Conservation (phyloP, 768 basidiomycete species). For the Dentipellis fragilis region DNA sequence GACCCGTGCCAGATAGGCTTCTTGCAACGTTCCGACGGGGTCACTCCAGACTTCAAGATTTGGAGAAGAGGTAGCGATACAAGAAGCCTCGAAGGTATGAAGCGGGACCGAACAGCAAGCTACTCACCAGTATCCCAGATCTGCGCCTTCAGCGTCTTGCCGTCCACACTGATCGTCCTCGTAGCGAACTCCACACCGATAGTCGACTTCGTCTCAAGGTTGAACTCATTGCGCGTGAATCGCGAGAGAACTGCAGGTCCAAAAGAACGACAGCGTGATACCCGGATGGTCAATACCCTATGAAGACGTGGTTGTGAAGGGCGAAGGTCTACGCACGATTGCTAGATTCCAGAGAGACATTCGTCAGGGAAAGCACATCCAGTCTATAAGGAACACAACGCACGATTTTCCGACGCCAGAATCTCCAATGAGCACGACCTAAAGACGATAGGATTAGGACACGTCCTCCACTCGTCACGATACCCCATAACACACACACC, state of each 20-base stretch:
- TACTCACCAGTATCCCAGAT: conserved; percentile 95
- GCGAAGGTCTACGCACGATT: conserved; percentile 45
- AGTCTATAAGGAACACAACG: conserved; percentile 27
- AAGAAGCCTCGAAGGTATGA: too few relatives aligned
- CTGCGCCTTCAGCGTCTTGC: conserved; percentile 95
- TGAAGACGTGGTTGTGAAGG: background rate
- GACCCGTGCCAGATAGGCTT: too few relatives aligned
- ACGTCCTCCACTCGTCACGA: background rate
- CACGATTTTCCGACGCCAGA: conserved; percentile 99
- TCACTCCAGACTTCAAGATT: too few relatives aligned
- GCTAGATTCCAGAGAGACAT: conserved; percentile 23
- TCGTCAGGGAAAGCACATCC: background rate
- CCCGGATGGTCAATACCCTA: background rate
- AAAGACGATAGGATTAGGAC: background rate
- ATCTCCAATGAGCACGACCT: conserved; percentile 99
- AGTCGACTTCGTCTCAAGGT: conserved; percentile 96
- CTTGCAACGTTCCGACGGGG: too few relatives aligned
- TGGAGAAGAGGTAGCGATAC: too few relatives aligned
- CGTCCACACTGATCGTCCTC: conserved; percentile 88
- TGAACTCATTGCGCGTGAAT: conserved; percentile 99
- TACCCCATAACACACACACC: conserved; percentile 34
- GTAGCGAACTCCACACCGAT: conserved; percentile 99
- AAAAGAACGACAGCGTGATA: conserved; percentile 8
- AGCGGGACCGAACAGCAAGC: background rate
- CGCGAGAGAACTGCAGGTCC: conserved; percentile 81